Evolutionary conservation across 768 basidiomycete species (phyloP), one percentile per base, ranked within the genome.

Genomic region (Tricholoma flavovirens): DNA sequence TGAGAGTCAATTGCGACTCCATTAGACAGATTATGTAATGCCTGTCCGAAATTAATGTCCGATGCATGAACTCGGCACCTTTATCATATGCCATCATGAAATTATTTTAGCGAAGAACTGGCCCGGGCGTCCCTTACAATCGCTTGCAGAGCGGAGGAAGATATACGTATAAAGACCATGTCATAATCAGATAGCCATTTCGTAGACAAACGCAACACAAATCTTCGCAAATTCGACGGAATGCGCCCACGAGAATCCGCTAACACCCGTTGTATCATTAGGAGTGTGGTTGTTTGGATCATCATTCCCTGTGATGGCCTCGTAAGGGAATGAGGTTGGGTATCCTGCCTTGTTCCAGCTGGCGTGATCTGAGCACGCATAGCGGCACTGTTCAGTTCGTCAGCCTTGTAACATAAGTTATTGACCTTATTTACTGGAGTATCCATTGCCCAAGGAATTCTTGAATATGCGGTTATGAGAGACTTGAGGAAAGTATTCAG

Each of bases 221-320:
- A 86, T 71, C 68, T 84, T 84, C 22, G 80, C 77, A 62, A 85
- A 86, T 66, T 84, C 79, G 21, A 81, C 68, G 53, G 80, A 80
- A 63, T 84, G 80, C 9, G 66, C 55, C 71, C 75, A 76, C 3
- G 74, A 73, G 71, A 81, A 81, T 40, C 79, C 77, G 29, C 67
- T 70, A 60, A 75, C 68, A 62, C 69, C 71, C 11, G 74, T 77
- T 35, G 80, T 78, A 59, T 83, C 81, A 58, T 61, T 70, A 54
- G 70, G 51, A 2, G 69, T 69, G 67, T 79, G 78, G 30, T 75
- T 71, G 30, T 67, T 68, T 7, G 80, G 76, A 64, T 84, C 75
- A 53, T 76, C 71, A 53, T 70, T 58, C 10, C 71, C 71, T 1
- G 74, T 75, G 33, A 77, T 64, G 2, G 73, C 74, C 60, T 80